A percentile compares a stretch with the other conserved stretches of the same genome.
phyloP scores from a whole-genome alignment of 495 filamentous ascomycete species.

The Penicillium alfredii region DNA sequence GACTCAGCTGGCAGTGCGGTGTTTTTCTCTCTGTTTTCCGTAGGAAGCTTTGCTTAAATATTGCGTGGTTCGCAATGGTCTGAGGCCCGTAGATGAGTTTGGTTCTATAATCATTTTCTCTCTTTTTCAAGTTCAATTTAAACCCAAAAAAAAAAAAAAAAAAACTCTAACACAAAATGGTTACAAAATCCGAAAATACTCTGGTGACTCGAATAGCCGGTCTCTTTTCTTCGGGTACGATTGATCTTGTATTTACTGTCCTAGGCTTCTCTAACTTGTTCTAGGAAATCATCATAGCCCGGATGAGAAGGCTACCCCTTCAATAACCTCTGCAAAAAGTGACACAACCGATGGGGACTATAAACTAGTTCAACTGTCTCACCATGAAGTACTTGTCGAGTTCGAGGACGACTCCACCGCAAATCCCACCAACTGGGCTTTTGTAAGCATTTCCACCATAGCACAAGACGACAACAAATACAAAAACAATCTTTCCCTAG shows the following conservation, averaged over 20 bases:
- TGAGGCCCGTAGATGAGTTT: too few relatives aligned
- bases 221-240: conserved; percentile 12
- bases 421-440: conserved; percentile 29
- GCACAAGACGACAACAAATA: background rate
- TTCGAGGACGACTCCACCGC: conserved; percentile 22
- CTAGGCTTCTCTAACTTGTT: conserved; percentile 5
- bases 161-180: conserved; percentile 7
- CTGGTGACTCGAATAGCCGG: conserved; percentile 5
- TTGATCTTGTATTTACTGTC: background rate
- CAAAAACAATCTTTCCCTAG: background rate
- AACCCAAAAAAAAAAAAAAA: too few relatives aligned
- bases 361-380: conserved; percentile 17
- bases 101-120: too few relatives aligned
- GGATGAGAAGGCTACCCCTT: conserved; percentile 5
- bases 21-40: too few relatives aligned
- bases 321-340: conserved; percentile 5
- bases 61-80: too few relatives aligned
- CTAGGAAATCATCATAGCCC: conserved; percentile 8
- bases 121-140: background rate
- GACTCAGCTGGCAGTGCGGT: too few relatives aligned
- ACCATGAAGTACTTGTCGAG: conserved; percentile 26
- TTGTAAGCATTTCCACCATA: conserved; percentile 22
- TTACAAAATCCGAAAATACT: conserved; percentile 3
- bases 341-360: conserved; percentile 9
- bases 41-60: background rate